Evolutionary conservation across 257 asterid genomes (phyloP), one percentile per base, ranked within the genome.

Genomic region (Scutellaria barbata): DNA sequence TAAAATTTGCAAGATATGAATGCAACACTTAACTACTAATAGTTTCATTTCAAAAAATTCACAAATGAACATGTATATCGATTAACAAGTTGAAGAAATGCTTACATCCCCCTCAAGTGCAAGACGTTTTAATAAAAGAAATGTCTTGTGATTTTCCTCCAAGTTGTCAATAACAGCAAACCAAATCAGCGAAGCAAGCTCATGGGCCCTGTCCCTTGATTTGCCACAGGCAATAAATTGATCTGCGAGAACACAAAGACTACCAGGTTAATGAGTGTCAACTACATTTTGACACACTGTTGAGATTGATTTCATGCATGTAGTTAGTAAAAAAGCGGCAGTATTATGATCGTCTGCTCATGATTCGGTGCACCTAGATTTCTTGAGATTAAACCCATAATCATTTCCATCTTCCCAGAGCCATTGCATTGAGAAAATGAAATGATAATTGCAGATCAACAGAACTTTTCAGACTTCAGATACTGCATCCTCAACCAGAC

Each of bases 181-280:
- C 96, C 96, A 88, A 79, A 90, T 88, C 67, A 72, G 68, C 4
- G 93, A 86, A 69, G 89, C 89, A 0, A 88, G 87, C 68, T 86
- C 95, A 40, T 85, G 84, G 3, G 96, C 92, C 69, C 71, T 82
- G 79, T 85, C 95, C 63, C 78, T 84, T 48, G 95, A 90, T 79
- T 81, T 80, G 37, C 90, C 96, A 66, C 91, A 88, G 37, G 96
- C 88, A 76, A 88, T 85, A 76, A 90, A 90, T 76, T 90, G 95
- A 72, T 90, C 93, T 90, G 93, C 62, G 37, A 63, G 17, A 68
- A 79, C 57, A 14, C 58, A 77, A 47, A 77, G n/a, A 72, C 30
- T 7, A 59, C 46, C 35, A 22, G 7, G 56, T 62, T 57, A 72
- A 50, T 41, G 6, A 25, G 33, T n/a, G 2, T 22, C 71, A 51